Percentiles rank a stretch among this genome's conserved stretches.
Conservation (phyloP, 208 protist species). For the Crithidia expoeki region DNA sequence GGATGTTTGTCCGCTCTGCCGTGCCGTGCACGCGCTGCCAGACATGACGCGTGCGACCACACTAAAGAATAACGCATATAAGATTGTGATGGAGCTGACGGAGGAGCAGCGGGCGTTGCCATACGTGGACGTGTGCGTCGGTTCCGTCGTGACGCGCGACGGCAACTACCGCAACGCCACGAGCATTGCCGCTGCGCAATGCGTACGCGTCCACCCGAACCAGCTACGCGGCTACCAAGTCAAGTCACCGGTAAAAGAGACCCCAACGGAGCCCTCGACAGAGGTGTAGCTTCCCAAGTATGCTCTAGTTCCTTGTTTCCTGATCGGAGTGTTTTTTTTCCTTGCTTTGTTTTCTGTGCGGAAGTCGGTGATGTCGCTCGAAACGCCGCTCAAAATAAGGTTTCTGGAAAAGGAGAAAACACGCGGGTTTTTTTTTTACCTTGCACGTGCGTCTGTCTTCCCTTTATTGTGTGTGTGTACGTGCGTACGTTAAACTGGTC, state of each 20-base stretch:
- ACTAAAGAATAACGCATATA: constrained; percentile 40
- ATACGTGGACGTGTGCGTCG: constrained; percentile 53
- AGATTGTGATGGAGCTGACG: constrained; percentile 33
- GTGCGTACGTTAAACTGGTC: no score
- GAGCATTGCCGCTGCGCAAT: constrained; percentile 51
- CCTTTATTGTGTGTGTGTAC: no score
- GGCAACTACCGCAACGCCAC: constrained; percentile 55
- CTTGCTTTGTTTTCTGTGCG: background rate
- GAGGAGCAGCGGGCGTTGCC: constrained; percentile 24
- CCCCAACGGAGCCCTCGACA: background rate
- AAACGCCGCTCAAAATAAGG: no score
- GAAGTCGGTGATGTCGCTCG: no score
- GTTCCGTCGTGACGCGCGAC: constrained; percentile 37
- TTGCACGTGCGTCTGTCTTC: background rate
- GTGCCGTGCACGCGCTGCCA: constrained; percentile 40
- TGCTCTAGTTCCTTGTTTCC: background rate
- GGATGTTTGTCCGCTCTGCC: constrained; percentile 68
- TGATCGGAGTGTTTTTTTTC: background rate
- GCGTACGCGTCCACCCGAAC: constrained; percentile 32
- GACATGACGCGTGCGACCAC: constrained; percentile 30
- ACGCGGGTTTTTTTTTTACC: constrained; percentile 8
- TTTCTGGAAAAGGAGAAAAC: no score
- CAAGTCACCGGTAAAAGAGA: background rate
- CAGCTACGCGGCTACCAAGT: constrained; percentile 15
- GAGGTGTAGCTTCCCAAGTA: background rate